Evolutionary conservation across 2,329 filamentous ascomycete genomes (phyloP), one percentile per base, ranked within the genome.

Genomic region (Phyllosticta citrichinensis): DNA sequence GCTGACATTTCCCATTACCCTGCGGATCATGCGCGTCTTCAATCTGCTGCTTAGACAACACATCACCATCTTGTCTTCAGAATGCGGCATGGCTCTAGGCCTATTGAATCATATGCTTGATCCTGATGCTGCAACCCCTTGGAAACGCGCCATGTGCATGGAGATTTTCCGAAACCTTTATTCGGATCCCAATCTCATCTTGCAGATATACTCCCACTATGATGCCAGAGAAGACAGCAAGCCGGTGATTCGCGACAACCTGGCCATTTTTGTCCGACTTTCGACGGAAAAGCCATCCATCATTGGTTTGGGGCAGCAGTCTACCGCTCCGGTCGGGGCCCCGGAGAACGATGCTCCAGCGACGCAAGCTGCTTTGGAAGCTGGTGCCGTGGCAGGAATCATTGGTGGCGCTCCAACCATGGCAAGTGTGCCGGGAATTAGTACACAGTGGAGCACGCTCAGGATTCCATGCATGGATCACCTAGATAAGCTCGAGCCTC

Each of bases 111-210:
- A 95, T 65, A 82, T 96, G 64, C 80, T 97, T 14, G 94, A 99
- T 68, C 89, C 92, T 57, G 94, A 97, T 64, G 77, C 79, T 14
- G 85, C 87, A 2, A 80, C 85, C 0, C 69, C 86, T 4, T 99
- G 95, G 94, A 97, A 93, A 72, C 82, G 93, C 62, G 87, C 90
- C 0, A 75, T 97, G 5, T 95, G 91, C 64, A 89, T 99, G 83
- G 94, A 99, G 70, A 84, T 97, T 0, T 90, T 97, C 67, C 84
- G 89, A 61, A 87, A 88, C 6, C 83, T 97, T 6, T 96, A 96
- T 73, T 81, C 88, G 0, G 91, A 97, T 63, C 84, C 91, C 40
- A 81, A 82, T 11, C 80, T 96, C 22, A 80, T 97, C 1, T 80
- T 94, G 52, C 85, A 87, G 47, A 89, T 96, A 2, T 97, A 90